Percentiles rank a stretch among this genome's conserved stretches.
phyloP scores from a whole-genome alignment of 768 basidiomycete genomes.

The Baorangia bicolor region DNA sequence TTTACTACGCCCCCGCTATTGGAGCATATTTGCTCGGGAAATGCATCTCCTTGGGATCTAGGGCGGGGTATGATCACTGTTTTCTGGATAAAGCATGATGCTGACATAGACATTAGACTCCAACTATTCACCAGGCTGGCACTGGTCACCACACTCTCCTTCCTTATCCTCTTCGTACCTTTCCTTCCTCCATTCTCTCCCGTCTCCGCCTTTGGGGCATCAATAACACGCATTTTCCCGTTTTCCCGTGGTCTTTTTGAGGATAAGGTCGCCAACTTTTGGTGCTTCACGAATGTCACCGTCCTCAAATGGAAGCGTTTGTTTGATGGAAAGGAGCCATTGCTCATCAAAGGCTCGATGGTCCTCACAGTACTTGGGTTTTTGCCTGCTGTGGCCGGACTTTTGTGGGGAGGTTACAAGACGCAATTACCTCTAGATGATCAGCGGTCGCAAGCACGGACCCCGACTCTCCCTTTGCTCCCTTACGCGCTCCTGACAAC shows the following conservation, averaged over 20 bases:
- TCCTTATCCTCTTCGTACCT: slow-evolving; percentile 72
- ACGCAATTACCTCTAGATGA: slow-evolving; percentile 16
- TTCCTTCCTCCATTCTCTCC: slow-evolving; percentile 72
- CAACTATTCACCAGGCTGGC: slow-evolving; percentile 68
- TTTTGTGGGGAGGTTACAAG: slow-evolving; percentile 39
- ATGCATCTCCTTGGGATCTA: slow-evolving; percentile 77
- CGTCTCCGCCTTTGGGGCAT: slow-evolving; percentile 49
- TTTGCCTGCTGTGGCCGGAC: slow-evolving; percentile 53
- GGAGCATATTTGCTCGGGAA: slow-evolving; percentile 88
- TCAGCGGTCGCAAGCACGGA: slow-evolving; percentile 24
- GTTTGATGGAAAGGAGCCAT: slow-evolving; percentile 39
- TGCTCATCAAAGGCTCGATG: slow-evolving; percentile 66
- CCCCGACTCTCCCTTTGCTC: slow-evolving; percentile 65
- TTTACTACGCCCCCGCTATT: slow-evolving; percentile 93
- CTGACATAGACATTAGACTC: slow-evolving; percentile 27
- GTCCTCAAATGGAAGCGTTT: slow-evolving; percentile 75
- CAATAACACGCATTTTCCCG: slow-evolving; percentile 84
- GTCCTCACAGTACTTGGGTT: slow-evolving; percentile 70
- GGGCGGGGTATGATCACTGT: slow-evolving; percentile 55
- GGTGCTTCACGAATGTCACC: slow-evolving; percentile 86
- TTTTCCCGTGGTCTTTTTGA: slow-evolving; percentile 90
- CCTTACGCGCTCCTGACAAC: slow-evolving; percentile 78
- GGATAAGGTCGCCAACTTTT: slow-evolving; percentile 97
- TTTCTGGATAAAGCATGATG: not conserved
- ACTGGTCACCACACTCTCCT: slow-evolving; percentile 57